Evolutionary conservation across 2,329 filamentous ascomycete species (phyloP).

Genomic region (Colletotrichum sp.): DNA sequence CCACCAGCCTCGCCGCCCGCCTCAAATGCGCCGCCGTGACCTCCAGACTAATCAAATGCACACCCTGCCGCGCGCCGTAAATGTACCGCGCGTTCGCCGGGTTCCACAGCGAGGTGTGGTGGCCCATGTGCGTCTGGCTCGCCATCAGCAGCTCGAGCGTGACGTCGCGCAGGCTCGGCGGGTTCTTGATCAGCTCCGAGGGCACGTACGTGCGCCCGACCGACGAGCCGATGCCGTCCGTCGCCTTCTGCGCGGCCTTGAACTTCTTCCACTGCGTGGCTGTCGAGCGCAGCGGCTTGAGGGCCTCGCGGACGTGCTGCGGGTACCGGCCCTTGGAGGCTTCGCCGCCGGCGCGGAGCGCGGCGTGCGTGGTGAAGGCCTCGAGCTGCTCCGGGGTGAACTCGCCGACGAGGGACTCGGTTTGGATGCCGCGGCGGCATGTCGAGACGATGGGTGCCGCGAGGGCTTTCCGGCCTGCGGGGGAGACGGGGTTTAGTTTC

Average conservation of each 20-base stretch:
- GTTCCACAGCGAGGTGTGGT: constrained; percentile 92
- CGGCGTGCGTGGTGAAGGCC: constrained; percentile 20
- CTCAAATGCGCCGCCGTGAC: constrained; percentile 86
- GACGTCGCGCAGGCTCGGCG: constrained; percentile 79
- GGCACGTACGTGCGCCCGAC: constrained; percentile 67
- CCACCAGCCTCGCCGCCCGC: constrained; percentile 90
- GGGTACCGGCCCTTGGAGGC: background rate
- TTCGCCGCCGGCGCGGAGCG: constrained; percentile 3
- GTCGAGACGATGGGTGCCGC: constrained; percentile 45
- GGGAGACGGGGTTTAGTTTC: background rate
- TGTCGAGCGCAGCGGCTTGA: background rate
- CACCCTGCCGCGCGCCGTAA: constrained; percentile 83
- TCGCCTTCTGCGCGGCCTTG: constrained; percentile 3
- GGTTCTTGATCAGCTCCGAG: constrained; percentile 69
- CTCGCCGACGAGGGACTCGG: constrained; percentile 30
- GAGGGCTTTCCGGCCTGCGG: constrained; percentile 58
- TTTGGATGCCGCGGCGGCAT: constrained; percentile 45
- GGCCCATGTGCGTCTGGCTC: constrained; percentile 86
- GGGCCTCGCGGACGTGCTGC: background rate
- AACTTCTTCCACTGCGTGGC: background rate
- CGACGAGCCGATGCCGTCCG: constrained; percentile 45
- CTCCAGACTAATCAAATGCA: constrained; percentile 94
- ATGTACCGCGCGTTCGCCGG: constrained; percentile 94
- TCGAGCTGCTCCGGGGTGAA: constrained; percentile 28
- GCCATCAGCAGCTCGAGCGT: constrained; percentile 91